Conservation (phyloP, 2,329 filamentous ascomycete species). For the Arthrobotrys entomopaga region DNA sequence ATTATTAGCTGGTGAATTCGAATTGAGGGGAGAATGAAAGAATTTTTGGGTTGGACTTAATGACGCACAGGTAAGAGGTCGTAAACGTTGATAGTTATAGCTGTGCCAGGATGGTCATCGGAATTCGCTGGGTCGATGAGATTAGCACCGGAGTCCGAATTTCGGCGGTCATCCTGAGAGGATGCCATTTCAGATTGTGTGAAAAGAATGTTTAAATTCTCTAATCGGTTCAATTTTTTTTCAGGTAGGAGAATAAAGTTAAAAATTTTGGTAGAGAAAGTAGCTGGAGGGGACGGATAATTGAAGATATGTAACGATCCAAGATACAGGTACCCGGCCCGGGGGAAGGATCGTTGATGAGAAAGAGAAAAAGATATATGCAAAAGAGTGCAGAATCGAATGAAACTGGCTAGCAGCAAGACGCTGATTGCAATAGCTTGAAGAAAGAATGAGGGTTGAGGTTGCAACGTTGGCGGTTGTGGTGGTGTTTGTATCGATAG, state of each 20-base stretch:
- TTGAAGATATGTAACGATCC: background rate
- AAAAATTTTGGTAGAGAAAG: background rate
- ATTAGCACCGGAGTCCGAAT: slow-evolving; percentile 62
- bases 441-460: too few species aligned
- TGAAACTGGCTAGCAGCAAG: slow-evolving; percentile 18
- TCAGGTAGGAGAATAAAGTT: background rate
- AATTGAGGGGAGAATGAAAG: slow-evolving; percentile 3
- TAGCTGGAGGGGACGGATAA: background rate
- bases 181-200: slow-evolving; percentile 61
- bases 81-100: slow-evolving; percentile 80
- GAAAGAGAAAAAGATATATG: background rate
- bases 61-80: slow-evolving; percentile 74
- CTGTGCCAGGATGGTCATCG: slow-evolving; percentile 74
- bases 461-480: too few species aligned
- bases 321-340: too few species aligned
- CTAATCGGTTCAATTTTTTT: background rate
- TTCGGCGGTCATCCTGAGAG: slow-evolving; percentile 37
- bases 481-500: too few species aligned
- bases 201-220: background rate
- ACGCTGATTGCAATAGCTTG: too few species aligned
- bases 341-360: too few species aligned
- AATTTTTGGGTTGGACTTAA: slow-evolving; percentile 56
- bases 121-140: slow-evolving; percentile 26
- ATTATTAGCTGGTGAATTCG: background rate
- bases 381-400: slow-evolving; percentile 29